These are phyloP conservation scores for Keithomyces neogunnii DNA, from an alignment of 2,329 filamentous ascomycete species.

Conservation along the genomic window DNA sequence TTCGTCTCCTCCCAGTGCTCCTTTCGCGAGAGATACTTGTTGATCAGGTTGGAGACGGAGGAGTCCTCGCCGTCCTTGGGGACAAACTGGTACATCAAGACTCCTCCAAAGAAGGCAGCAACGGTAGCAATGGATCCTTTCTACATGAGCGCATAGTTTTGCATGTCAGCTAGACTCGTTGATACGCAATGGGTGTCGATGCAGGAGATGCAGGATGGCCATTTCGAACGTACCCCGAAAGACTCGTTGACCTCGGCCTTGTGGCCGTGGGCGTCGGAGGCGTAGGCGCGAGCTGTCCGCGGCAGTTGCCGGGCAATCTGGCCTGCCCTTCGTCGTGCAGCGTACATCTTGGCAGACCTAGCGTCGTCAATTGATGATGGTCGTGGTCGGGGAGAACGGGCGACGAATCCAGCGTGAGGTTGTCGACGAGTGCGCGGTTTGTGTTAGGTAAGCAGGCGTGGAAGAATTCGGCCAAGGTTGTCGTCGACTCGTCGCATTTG, in stretches of 20 bases:
- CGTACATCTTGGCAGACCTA: conserved; percentile 27
- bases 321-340: conserved; percentile 37
- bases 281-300: conserved; percentile 39
- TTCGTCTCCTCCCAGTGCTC: conserved; percentile 45
- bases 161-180: background rate
- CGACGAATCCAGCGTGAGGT: conserved; percentile 15
- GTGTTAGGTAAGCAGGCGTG: conserved; percentile 17
- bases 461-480: too few species aligned
- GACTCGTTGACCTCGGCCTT: conserved; percentile 43
- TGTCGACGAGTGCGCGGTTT: conserved; percentile 15
- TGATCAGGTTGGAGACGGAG: conserved; percentile 35
- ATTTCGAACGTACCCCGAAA: conserved; percentile 42
- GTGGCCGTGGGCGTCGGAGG: conserved; percentile 42
- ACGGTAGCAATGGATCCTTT: conserved; percentile 38
- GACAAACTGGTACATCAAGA: conserved; percentile 39
- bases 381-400: conserved; percentile 11
- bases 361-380: conserved; percentile 24
- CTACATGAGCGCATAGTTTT: conserved; percentile 22
- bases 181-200: background rate
- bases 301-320: conserved; percentile 27
- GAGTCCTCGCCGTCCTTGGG: conserved; percentile 43
- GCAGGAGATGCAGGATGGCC: background rate
- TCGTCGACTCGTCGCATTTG: too few species aligned
- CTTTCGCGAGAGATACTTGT: conserved; percentile 36
- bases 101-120: conserved; percentile 34